A percentile compares a stretch with the other conserved stretches of the same genome.
Conservation (phyloP, 2,329 filamentous ascomycete genomes). For the Sclerotinia sclerotiorum region DNA sequence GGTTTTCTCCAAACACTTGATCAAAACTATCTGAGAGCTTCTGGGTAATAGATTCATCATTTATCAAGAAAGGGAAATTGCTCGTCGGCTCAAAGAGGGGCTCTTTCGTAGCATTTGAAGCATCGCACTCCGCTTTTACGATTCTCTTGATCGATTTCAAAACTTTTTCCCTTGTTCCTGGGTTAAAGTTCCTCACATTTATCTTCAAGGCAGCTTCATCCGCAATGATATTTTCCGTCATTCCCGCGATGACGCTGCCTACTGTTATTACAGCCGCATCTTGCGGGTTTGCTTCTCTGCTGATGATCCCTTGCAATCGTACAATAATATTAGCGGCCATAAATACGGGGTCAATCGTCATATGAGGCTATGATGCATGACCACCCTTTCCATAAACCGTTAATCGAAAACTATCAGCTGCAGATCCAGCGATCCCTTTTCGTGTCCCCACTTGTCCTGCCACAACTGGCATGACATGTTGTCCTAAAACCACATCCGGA, state of each 20-base stretch:
- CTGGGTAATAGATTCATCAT: slow-evolving; percentile 29
- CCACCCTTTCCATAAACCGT: slow-evolving; percentile 46
- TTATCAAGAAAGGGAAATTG: slow-evolving; percentile 33
- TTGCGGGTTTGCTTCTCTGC: slow-evolving; percentile 42
- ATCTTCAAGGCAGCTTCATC: slow-evolving; percentile 45
- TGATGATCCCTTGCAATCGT: slow-evolving; percentile 45
- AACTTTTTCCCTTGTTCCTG: slow-evolving; percentile 41
- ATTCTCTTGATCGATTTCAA: slow-evolving; percentile 45
- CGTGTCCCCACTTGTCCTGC: slow-evolving; percentile 42
- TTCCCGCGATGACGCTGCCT: slow-evolving; percentile 46
- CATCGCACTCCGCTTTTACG: slow-evolving; percentile 51
- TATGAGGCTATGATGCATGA: slow-evolving; percentile 46
- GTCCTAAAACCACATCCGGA: slow-evolving; percentile 56
- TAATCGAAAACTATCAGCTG: slow-evolving; percentile 43
- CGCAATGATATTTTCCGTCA: slow-evolving; percentile 48
- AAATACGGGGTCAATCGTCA: slow-evolving; percentile 48
- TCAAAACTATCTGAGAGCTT: slow-evolving; percentile 26
- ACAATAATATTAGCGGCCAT: slow-evolving; percentile 47
- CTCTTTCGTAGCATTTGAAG: slow-evolving; percentile 45
- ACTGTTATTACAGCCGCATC: slow-evolving; percentile 49
- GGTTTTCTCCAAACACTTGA: slow-evolving; percentile 31
- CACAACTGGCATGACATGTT: slow-evolving; percentile 50
- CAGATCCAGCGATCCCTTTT: slow-evolving; percentile 41
- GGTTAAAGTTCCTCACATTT: slow-evolving; percentile 44
- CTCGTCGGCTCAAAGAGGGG: slow-evolving; percentile 29